Evolutionary conservation across 2,329 filamentous ascomycete genomes (phyloP).

Genomic region (Scedosporium apiospermum): DNA sequence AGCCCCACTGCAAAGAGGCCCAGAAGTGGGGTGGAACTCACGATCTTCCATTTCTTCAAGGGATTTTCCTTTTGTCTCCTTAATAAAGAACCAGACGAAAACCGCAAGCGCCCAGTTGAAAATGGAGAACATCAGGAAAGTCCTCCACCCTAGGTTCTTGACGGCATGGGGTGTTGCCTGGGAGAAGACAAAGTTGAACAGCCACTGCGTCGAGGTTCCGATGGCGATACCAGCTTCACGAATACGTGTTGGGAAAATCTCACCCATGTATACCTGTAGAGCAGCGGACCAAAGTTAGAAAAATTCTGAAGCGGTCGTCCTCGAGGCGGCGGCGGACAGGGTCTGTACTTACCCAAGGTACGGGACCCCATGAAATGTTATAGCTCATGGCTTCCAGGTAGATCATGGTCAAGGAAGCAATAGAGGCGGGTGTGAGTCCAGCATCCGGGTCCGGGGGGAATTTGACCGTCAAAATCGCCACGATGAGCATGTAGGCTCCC

Average conservation of each 20-base stretch:
- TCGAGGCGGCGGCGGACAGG: too few species aligned
- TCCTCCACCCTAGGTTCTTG: slow-evolving; percentile 34
- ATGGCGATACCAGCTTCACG: slow-evolving; percentile 39
- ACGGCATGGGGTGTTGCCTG: slow-evolving; percentile 38
- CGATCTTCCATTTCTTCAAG: slow-evolving; percentile 30
- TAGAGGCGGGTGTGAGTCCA: slow-evolving; percentile 26
- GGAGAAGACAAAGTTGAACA: slow-evolving; percentile 40
- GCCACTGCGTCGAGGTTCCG: slow-evolving; percentile 39
- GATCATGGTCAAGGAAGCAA: slow-evolving; percentile 39
- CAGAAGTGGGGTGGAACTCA: slow-evolving; percentile 8
- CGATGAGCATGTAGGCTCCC: slow-evolving; percentile 42
- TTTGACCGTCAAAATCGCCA: slow-evolving; percentile 35
- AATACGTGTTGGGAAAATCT: slow-evolving; percentile 39
- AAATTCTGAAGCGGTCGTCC: too few species aligned
- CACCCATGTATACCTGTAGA: slow-evolving; percentile 30
- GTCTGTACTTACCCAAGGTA: slow-evolving; percentile 31
- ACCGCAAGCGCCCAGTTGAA: slow-evolving; percentile 35
- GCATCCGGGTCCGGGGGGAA: slow-evolving; percentile 26
- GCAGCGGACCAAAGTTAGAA: too few species aligned
- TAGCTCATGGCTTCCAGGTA: slow-evolving; percentile 42
- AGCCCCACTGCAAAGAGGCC: too few species aligned
- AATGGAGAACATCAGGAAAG: slow-evolving; percentile 39
- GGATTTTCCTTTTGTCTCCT: slow-evolving; percentile 31
- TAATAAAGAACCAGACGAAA: slow-evolving; percentile 33
- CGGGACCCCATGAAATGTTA: slow-evolving; percentile 41